A percentile compares a stretch with the other conserved stretches of the same genome.
These are phyloP conservation scores for Bipolaris oryzae DNA, from an alignment of 2,329 filamentous ascomycete genomes.

Conservation along the genomic window DNA sequence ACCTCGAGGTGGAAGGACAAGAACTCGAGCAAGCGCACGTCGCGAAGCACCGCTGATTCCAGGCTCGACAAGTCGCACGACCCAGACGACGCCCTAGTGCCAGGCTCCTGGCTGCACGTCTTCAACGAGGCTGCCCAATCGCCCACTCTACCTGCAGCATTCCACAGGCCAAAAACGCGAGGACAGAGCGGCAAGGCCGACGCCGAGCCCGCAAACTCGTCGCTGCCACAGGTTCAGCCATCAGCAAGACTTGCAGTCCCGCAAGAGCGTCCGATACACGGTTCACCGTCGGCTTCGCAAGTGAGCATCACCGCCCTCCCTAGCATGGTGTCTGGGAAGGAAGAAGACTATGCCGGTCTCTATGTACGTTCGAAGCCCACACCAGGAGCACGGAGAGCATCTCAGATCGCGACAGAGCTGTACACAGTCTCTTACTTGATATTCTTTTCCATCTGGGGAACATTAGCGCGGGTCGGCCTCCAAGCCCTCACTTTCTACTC, in stretches of 20 bases:
- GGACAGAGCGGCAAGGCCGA: slow-evolving; percentile 9
- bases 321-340: slow-evolving; percentile 18
- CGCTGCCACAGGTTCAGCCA: slow-evolving; percentile 15
- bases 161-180: slow-evolving; percentile 7
- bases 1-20: slow-evolving; percentile 6
- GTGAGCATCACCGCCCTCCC: slow-evolving; percentile 41
- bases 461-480: slow-evolving; percentile 79
- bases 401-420: slow-evolving; percentile 47
- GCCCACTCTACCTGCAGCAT: slow-evolving; percentile 4
- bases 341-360: slow-evolving; percentile 14
- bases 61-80: background rate
- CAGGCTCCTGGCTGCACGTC: slow-evolving; percentile 16
- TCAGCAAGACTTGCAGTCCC: slow-evolving; percentile 17
- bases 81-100: slow-evolving; percentile 9
- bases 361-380: slow-evolving; percentile 20
- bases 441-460: slow-evolving; percentile 84
- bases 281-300: slow-evolving; percentile 21
- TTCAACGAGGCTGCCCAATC: slow-evolving; percentile 16
- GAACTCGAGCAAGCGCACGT: slow-evolving; percentile 2
- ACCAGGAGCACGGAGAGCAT: slow-evolving; percentile 21
- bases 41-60: slow-evolving; percentile 11
- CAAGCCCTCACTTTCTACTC: slow-evolving; percentile 81
- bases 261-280: slow-evolving; percentile 3
- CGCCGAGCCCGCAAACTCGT: slow-evolving; percentile 8
- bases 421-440: slow-evolving; percentile 81